Evolutionary conservation across 2,329 filamentous ascomycete genomes (phyloP).

Genomic region (Colletotrichum sp.): DNA sequence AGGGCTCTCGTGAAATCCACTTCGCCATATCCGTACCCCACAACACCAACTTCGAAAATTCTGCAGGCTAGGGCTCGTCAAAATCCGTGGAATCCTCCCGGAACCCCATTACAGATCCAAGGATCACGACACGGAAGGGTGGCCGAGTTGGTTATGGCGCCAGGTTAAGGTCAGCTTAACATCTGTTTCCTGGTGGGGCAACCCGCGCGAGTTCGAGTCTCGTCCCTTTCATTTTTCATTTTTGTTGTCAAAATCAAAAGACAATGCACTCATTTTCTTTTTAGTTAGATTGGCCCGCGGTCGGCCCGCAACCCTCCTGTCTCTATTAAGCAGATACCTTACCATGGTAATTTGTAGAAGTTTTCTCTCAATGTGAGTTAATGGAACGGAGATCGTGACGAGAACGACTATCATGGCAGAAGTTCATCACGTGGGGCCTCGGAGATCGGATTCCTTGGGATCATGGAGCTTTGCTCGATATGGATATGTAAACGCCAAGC

Average conservation of each 20-base stretch:
- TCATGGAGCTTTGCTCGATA: background rate
- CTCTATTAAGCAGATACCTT: background rate
- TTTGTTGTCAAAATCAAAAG: background rate
- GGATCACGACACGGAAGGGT: background rate
- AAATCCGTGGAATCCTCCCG: background rate
- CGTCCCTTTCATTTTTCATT: background rate
- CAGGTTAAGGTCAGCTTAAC: background rate
- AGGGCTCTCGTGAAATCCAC: background rate
- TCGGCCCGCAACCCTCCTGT: background rate
- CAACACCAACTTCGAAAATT: background rate
- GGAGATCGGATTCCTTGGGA: background rate
- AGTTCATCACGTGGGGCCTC: background rate
- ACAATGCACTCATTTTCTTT: background rate
- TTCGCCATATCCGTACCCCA: background rate
- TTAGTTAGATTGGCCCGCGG: background rate
- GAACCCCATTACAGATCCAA: background rate
- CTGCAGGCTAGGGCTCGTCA: background rate
- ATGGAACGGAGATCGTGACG: background rate
- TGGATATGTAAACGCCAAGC: background rate
- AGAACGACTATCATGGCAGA: background rate
- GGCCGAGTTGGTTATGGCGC: background rate
- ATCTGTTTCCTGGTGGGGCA: background rate
- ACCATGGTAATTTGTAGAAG: background rate
- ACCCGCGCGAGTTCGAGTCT: background rate
- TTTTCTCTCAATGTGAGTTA: background rate